These are phyloP conservation scores for Cystobasidiaceae sp. DNA, from an alignment of 1,284 basidiomycete species.

Conservation along the genomic window DNA sequence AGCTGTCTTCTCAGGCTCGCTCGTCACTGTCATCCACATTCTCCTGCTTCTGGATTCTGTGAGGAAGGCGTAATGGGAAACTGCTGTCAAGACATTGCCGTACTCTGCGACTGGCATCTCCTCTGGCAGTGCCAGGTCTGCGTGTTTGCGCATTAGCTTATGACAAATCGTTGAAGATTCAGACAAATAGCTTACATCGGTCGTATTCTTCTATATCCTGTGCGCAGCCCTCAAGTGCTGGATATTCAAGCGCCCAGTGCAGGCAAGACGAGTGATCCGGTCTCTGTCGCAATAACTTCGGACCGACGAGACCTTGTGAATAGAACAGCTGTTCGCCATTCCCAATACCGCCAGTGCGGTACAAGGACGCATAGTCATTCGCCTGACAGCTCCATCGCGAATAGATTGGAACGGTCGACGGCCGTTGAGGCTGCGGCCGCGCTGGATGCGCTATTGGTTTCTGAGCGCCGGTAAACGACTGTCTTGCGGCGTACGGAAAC, in stretches of 20 bases:
- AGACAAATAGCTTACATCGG: no score
- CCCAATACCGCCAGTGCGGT: neutral
- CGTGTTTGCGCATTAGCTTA: no score
- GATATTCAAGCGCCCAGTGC: neutral
- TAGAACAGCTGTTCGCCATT: neutral
- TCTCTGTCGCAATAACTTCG: no score
- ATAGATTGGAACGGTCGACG: neutral
- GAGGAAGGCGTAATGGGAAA: conserved; percentile 2
- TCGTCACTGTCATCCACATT: neutral
- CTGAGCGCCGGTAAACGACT: neutral
- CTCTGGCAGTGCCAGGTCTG: no score
- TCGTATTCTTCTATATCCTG: neutral
- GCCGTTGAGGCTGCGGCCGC: neutral
- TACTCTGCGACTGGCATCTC: no score
- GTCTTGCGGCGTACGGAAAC: neutral
- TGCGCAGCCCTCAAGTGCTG: neutral
- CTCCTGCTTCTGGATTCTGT: neutral
- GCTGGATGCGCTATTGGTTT: conserved; percentile 1
- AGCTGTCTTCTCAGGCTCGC: neutral
- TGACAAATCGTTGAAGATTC: no score
- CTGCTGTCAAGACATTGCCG: neutral
- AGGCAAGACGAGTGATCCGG: neutral
- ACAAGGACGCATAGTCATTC: neutral
- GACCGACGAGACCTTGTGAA: no score
- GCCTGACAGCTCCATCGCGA: neutral